Evolutionary conservation across 352 stramenopile species (phyloP).

Genomic region (Phytophthora sojae): DNA sequence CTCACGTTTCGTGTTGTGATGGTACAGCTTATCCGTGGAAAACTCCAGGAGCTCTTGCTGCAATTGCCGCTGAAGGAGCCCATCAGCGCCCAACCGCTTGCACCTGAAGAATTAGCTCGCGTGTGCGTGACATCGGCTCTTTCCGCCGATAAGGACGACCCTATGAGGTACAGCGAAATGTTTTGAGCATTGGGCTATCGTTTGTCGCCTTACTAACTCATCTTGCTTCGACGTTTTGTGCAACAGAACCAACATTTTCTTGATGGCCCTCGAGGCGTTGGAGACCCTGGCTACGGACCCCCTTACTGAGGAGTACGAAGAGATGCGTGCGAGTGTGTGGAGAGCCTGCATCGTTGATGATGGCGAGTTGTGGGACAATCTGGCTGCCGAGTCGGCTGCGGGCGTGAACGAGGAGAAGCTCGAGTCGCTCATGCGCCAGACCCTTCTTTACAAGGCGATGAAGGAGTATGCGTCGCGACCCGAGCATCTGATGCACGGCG

Average conservation of each 20-base stretch:
- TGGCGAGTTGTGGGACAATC: slow-evolving; percentile 58
- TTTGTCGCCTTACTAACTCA: slow-evolving; percentile 1
- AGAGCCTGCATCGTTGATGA: slow-evolving; percentile 65
- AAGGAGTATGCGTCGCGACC: slow-evolving; percentile 53
- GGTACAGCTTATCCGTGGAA: slow-evolving; percentile 51
- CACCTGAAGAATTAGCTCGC: slow-evolving; percentile 52
- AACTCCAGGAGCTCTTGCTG: slow-evolving; percentile 71
- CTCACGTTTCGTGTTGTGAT: slow-evolving; percentile 15
- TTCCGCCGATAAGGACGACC: slow-evolving; percentile 54
- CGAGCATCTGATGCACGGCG: slow-evolving; percentile 18
- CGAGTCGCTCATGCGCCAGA: slow-evolving; percentile 72
- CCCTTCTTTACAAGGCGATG: slow-evolving; percentile 74
- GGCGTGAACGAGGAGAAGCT: slow-evolving; percentile 71
- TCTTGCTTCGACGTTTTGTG: background rate
- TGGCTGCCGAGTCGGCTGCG: slow-evolving; percentile 60
- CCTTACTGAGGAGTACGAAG: slow-evolving; percentile 48
- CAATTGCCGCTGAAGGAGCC: slow-evolving; percentile 56
- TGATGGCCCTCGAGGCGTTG: slow-evolving; percentile 75
- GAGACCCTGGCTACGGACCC: slow-evolving; percentile 57
- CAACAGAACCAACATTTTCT: slow-evolving; percentile 68
- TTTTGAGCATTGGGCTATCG: background rate
- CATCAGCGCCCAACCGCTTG: slow-evolving; percentile 50
- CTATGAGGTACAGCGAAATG: slow-evolving; percentile 47
- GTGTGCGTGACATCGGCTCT: slow-evolving; percentile 58
- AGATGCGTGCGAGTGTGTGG: slow-evolving; percentile 59